Base-by-base conservation (phyloP, 1,139 yeast genomes). In the Hyphopichia buzzinii region DNA sequence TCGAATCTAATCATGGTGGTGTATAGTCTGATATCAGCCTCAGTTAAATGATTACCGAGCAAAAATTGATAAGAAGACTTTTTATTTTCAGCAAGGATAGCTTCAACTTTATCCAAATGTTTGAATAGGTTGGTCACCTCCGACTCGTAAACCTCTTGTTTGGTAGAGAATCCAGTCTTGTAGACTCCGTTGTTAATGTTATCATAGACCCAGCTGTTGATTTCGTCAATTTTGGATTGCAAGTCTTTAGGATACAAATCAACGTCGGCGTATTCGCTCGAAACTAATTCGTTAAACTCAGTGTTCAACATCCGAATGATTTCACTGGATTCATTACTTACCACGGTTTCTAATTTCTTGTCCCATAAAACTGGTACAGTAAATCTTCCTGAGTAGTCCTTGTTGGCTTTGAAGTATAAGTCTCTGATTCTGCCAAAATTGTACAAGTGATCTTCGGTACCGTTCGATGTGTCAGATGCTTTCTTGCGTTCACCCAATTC, bases 301-400 rank as follows among this genome's bases (percentile, higher is more conserved):
- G 81, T 71, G 58, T 86, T 84, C 47, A 90, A 65, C 67, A 88
- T 85, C 49, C 97, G 77, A 48, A 92, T 79, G 49, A 90, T 86
- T 56, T 90, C 97, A 25, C 92, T 70, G 41, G 94, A 82, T 62
- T 90, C 97, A 57, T 90, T 90, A 67, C 78, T 87, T 40, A 90
- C 97, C 57, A 90, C 85, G 3, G 95, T 85, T 40, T 77, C 66
- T 27, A 75, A 73, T 60, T 89, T 82, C 54, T 77, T 84, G 59
- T 90, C 97, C 95, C 96, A 90, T 49, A 90, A 70, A 2, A 89
- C 85, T 1, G 97, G 97, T 27, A 90, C 97, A 1, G 97, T 90
- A 57, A 78, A 85, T 44, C 97, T 72, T 3, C 94, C 96, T 14
- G 58, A 65, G 58, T 88, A 90, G 26, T 83, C 75, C 3, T 92